Evolutionary conservation across 441 rosid species (phyloP).

Genomic region (Melastoma candidum): DNA sequence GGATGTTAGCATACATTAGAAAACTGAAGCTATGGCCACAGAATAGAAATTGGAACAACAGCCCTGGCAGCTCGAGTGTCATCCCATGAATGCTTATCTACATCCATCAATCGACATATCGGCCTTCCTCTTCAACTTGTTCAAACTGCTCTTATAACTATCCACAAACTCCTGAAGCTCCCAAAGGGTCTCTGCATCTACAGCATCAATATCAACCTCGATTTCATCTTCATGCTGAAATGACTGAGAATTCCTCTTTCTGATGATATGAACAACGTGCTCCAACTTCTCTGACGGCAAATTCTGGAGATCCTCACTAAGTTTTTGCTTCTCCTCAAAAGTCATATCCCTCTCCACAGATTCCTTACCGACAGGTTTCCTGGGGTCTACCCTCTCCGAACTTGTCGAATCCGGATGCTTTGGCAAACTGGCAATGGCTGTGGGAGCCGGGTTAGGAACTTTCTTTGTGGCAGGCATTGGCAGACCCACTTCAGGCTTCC

Average conservation of each 20-base stretch:
- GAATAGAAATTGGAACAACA: no score
- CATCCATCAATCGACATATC: conserved; percentile 18
- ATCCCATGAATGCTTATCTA: no score
- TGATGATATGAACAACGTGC: conserved; percentile 79
- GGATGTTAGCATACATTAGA: no score
- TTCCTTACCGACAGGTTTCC: conserved; percentile 95
- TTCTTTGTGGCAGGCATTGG: conserved; percentile 52
- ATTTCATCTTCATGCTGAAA: conserved; percentile 82
- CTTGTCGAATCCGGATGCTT: conserved; percentile 58
- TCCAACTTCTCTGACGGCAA: conserved; percentile 91
- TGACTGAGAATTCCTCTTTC: conserved; percentile 76
- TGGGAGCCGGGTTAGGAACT: conserved; percentile 64
- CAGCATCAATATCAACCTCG: conserved; percentile 97
- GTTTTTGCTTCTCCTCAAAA: conserved; percentile 93
- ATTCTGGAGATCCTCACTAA: conserved; percentile 78
- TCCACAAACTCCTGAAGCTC: conserved; percentile 94
- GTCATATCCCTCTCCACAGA: conserved; percentile 98
- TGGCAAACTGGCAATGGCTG: conserved; percentile 30
- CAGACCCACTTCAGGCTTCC: conserved; percentile 44
- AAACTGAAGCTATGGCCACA: no score
- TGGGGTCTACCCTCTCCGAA: conserved; percentile 69
- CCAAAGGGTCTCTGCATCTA: conserved; percentile 98
- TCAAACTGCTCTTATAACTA: conserved; percentile 84
- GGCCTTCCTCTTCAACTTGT: conserved; percentile 92
- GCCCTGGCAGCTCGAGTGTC: no score